Base-by-base conservation (phyloP, 192 early-diverging fungal species). In the Coemansia reversa region DNA sequence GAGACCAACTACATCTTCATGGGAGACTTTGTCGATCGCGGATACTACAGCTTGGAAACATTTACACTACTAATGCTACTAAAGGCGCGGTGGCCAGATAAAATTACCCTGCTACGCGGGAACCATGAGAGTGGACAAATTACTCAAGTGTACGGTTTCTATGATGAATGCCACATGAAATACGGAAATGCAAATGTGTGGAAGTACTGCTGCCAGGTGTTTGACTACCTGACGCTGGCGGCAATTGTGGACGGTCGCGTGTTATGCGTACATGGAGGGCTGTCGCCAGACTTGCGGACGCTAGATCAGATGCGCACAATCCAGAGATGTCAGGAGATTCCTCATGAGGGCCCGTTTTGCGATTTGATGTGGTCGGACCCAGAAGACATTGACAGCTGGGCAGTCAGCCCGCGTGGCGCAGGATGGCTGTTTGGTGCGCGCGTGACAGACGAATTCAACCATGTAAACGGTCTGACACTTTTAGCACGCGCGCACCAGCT, bases 1-100 rank as follows among this genome's bases (percentile, higher is more conserved):
- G 86, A 87, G 65, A 97, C 93, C 19, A 91, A 92, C 78, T 98
- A 98, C 79, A 95, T 98, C 68, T 98, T 98, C 74, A 97, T 98
- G 94, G 96, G 96, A n/a, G 96, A 98, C 77, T 98, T 96, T 83
- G 96, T 98, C 5, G 96, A 98, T 84, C 90, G 96, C 60, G 96
- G 96, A 35, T 97, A 96, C 84, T 95, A 95, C 81, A 92, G 90
- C 83, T 83, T 98, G 63, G 96, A 98, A 72, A 96, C 94, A 28
- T 96, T 97, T 72, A 95, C 94, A 19, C 67, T 97, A 61, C 82
- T 98, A 51, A 88, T 97, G 89, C 89, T 86, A 19, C 77, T 98
- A 48, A 98, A 98, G 86, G 94, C 92, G 73, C 93, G 92, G 83
- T 95, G 94, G 86, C 96, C 96, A 9, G 92, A 96, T 63, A 95